phyloP scores from a whole-genome alignment of 139 green algal species.

The Micractinium conductrix region DNA sequence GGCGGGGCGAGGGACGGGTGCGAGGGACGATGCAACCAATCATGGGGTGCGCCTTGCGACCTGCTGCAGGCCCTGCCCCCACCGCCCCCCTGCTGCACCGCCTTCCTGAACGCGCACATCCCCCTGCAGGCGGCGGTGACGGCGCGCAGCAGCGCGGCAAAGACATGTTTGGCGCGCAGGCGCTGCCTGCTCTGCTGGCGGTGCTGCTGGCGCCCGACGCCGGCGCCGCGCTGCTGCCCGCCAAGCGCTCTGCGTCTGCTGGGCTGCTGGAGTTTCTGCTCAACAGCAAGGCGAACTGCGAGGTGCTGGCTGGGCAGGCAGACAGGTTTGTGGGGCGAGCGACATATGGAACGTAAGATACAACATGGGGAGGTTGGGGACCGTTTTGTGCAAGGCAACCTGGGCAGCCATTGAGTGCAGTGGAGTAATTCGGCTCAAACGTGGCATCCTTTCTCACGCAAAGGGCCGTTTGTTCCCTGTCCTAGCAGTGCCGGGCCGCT shows the following conservation, averaged over 20 bases:
- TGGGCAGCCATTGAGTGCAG: too few species aligned
- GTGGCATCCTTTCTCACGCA: too few species aligned
- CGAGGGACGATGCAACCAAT: too few species aligned
- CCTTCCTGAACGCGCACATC: not conserved
- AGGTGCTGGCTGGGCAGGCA: not conserved
- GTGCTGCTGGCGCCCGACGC: not conserved
- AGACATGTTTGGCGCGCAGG: not conserved
- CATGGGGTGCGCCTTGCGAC: too few species aligned
- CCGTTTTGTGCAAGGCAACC: too few species aligned
- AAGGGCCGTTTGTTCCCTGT: too few species aligned
- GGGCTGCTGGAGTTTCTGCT: constrained; percentile 8
- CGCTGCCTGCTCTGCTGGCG: not conserved
- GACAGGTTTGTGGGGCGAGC: not conserved
- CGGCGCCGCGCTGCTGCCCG: not conserved
- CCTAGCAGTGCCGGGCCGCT: not conserved
- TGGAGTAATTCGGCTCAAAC: too few species aligned
- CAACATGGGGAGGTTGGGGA: too few species aligned
- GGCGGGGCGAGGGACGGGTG: not conserved
- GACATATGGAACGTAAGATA: too few species aligned
- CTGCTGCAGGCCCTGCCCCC: not conserved
- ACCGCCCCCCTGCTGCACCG: not conserved
- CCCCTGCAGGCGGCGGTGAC: not conserved
- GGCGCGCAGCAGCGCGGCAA: constrained; percentile 2
- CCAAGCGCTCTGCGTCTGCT: not conserved
- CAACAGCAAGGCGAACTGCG: constrained; percentile 18